Evolutionary conservation across 2,329 filamentous ascomycete species (phyloP).

Genomic region (Botrytis squamosa): DNA sequence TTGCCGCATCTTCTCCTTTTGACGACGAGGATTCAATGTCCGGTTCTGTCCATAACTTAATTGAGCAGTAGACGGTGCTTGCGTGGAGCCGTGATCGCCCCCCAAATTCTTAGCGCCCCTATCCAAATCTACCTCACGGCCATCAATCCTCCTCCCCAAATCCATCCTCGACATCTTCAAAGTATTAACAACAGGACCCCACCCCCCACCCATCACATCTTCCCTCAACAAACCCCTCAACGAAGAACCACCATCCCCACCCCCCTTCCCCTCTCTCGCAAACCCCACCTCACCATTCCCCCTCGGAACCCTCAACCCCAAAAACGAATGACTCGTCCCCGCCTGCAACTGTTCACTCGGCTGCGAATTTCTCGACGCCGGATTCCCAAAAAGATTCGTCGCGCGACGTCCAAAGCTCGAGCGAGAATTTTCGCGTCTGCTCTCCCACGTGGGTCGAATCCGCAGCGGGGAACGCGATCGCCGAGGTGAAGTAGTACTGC

Average conservation of each 20-base stretch:
- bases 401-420: conserved; percentile 39
- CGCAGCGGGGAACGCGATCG: background rate
- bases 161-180: background rate
- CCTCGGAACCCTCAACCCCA: conserved; percentile 31
- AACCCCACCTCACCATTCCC: conserved; percentile 35
- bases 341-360: conserved; percentile 33
- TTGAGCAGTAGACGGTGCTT: background rate
- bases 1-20: conserved; percentile 20
- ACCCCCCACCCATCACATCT: conserved; percentile 24
- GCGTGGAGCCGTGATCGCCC: background rate
- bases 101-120: conserved; percentile 9
- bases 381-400: conserved; percentile 30
- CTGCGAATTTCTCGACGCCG: conserved; percentile 33
- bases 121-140: conserved; percentile 4
- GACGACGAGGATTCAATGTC: conserved; percentile 11
- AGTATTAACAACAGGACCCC: background rate
- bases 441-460: conserved; percentile 33
- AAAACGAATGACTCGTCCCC: conserved; percentile 37
- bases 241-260: conserved; percentile 20
- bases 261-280: conserved; percentile 23
- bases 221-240: conserved; percentile 21
- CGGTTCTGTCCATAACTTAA: background rate
- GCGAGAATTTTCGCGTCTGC: conserved; percentile 30
- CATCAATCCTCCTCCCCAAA: background rate
- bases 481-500: background rate